Conservation (phyloP, 2,329 filamentous ascomycete genomes). For the Xenoacremonium recifei region DNA sequence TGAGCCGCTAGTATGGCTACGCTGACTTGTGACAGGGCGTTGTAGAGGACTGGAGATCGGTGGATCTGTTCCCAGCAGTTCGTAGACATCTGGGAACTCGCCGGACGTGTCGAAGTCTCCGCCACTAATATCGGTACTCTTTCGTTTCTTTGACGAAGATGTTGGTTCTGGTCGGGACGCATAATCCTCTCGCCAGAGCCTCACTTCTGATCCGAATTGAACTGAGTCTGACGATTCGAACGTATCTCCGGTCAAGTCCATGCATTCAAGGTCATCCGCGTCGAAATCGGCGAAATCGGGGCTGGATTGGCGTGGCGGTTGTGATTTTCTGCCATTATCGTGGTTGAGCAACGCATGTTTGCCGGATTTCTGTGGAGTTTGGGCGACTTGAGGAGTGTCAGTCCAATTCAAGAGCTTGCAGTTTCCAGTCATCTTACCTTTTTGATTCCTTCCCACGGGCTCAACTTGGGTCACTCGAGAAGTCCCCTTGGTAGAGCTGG, state of each 20-base stretch:
- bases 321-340: slow-evolving; percentile 16
- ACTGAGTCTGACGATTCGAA: slow-evolving; percentile 33
- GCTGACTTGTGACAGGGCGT: slow-evolving; percentile 18
- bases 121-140: slow-evolving; percentile 47
- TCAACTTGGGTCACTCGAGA: slow-evolving; percentile 14
- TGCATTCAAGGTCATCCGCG: slow-evolving; percentile 33
- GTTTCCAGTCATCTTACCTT: slow-evolving; percentile 7
- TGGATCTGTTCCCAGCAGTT: slow-evolving; percentile 42
- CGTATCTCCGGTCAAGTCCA: slow-evolving; percentile 40
- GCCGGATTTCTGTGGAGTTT: slow-evolving; percentile 19
- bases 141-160: slow-evolving; percentile 49
- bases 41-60: slow-evolving; percentile 34
- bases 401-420: slow-evolving; percentile 3
- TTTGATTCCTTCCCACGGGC: slow-evolving; percentile 8
- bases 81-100: slow-evolving; percentile 55
- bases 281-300: slow-evolving; percentile 36
- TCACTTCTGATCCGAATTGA: slow-evolving; percentile 35
- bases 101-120: slow-evolving; percentile 36
- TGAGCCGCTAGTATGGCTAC: slow-evolving; percentile 16
- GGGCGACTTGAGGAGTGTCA: slow-evolving; percentile 1
- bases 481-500: slow-evolving; percentile 26
- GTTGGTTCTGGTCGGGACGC: slow-evolving; percentile 37
- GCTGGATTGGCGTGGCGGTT: slow-evolving; percentile 15
- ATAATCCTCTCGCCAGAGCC: slow-evolving; percentile 43
- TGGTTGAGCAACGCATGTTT: slow-evolving; percentile 23